phyloP scores from a whole-genome alignment of 305 asterid genomes.

The Solanum aculeatissimum region DNA sequence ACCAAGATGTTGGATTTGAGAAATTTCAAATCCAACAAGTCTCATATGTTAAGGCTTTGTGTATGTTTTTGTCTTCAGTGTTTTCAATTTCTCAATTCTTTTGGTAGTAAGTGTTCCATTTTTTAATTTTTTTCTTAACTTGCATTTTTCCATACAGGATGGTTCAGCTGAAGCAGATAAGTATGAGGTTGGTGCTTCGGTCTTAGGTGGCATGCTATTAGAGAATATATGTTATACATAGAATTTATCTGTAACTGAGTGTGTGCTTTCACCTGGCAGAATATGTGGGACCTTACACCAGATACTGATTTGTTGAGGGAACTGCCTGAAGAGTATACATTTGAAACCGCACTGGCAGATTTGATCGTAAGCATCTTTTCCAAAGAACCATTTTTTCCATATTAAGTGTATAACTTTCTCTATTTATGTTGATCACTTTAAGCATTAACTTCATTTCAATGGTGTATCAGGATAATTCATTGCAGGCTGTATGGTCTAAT shows the following conservation, averaged over 20 bases:
- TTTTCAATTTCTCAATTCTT: not conserved
- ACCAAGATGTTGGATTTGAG: slow-evolving; percentile 10
- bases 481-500: slow-evolving; percentile 77
- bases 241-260: not conserved
- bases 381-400: not conserved
- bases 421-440: not conserved
- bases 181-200: slow-evolving; percentile 38
- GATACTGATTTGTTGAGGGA: slow-evolving; percentile 59
- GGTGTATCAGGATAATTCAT: slow-evolving; percentile 52
- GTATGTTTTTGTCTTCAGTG: slow-evolving; percentile 20
- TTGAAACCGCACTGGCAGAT: slow-evolving; percentile 77
- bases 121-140: too few species aligned
- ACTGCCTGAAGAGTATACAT: slow-evolving; percentile 55
- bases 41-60: slow-evolving; percentile 32
- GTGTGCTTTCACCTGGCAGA: slow-evolving; percentile 25
- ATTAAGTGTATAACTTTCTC: not conserved
- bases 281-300: slow-evolving; percentile 89
- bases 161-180: slow-evolving; percentile 45
- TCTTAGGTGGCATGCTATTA: not conserved
- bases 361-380: slow-evolving; percentile 42
- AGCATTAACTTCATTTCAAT: not conserved
- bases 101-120: not conserved
- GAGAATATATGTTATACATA: not conserved
- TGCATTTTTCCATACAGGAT: slow-evolving; percentile 27
- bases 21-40: slow-evolving; percentile 16